Conservation (phyloP, 2,329 filamentous ascomycete genomes). For the Ophidiomyces ophidiicola region DNA sequence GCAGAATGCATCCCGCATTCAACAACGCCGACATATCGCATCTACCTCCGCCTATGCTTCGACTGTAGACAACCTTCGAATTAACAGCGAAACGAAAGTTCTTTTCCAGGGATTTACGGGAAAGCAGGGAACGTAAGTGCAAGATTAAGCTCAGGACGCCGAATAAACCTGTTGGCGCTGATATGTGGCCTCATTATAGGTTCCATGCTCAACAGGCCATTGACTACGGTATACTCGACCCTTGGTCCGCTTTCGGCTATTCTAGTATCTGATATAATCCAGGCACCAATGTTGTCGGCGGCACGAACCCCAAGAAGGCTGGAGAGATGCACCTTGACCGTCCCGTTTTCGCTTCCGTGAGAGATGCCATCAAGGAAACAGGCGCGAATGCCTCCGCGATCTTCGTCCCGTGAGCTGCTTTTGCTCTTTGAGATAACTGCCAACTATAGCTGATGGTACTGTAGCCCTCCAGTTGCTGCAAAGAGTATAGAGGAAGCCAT, state of each 20-base stretch:
- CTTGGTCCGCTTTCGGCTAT: constrained; percentile 13
- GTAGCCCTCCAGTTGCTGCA: constrained; percentile 77
- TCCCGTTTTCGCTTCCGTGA: constrained; percentile 84
- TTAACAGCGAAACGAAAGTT: constrained; percentile 87
- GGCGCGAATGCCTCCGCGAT: constrained; percentile 85
- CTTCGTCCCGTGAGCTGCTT: constrained; percentile 69
- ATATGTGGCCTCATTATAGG: constrained; percentile 40
- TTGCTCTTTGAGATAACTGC: not conserved
- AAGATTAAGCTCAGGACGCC: not conserved
- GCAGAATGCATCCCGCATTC: constrained; percentile 45
- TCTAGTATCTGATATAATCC: constrained; percentile 20
- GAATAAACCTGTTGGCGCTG: not conserved
- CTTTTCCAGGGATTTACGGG: constrained; percentile 96
- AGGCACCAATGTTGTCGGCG: constrained; percentile 96
- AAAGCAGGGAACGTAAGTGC: constrained; percentile 80
- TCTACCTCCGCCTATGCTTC: constrained; percentile 55
- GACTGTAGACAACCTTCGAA: constrained; percentile 76
- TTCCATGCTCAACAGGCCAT: constrained; percentile 98
- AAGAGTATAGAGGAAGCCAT: constrained; percentile 95
- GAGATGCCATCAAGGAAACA: constrained; percentile 77
- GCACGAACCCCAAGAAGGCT: constrained; percentile 98
- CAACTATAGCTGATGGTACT: constrained; percentile 19
- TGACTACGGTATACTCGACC: constrained; percentile 66
- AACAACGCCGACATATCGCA: constrained; percentile 59
- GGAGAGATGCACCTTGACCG: constrained; percentile 77